These are phyloP conservation scores for Nicotiana tomentosiformis DNA, from an alignment of 257 asterid species.

Conservation along the genomic window DNA sequence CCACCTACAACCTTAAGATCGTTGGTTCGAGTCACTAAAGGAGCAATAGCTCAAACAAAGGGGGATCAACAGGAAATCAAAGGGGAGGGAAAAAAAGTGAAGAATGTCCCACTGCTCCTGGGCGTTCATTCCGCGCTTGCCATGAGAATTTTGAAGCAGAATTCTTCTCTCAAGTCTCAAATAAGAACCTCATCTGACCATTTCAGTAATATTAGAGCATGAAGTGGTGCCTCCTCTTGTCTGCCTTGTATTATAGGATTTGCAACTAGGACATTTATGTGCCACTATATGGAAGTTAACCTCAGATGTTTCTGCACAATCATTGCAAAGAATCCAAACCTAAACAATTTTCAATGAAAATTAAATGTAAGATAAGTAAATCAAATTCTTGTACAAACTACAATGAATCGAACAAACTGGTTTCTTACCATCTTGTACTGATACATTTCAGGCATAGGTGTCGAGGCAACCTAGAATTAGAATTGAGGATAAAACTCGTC, in stretches of 20 bases:
- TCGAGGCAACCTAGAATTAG: conserved; percentile 45
- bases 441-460: conserved; percentile 52
- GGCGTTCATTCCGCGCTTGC: not conserved
- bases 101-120: too few species aligned
- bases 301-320: conserved; percentile 58
- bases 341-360: not conserved
- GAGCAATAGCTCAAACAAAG: too few species aligned
- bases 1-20: too few species aligned
- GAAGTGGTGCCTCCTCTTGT: conserved; percentile 36
- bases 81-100: too few species aligned
- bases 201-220: conserved; percentile 17
- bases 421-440: conserved; percentile 47
- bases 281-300: conserved; percentile 53
- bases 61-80: too few species aligned
- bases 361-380: not conserved
- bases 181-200: conserved; percentile 20
- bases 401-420: not conserved
- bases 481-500: not conserved
- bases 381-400: not conserved
- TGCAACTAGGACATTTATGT: conserved; percentile 52
- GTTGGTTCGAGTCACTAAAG: too few species aligned
- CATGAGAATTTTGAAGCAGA: not conserved
- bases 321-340: conserved; percentile 79
- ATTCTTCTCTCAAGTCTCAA: not conserved
- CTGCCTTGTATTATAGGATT: conserved; percentile 62